Percentiles rank a stretch among this genome's conserved stretches.
Evolutionary conservation across 306 rosid species (phyloP).

Genomic region (Prunus mira): DNA sequence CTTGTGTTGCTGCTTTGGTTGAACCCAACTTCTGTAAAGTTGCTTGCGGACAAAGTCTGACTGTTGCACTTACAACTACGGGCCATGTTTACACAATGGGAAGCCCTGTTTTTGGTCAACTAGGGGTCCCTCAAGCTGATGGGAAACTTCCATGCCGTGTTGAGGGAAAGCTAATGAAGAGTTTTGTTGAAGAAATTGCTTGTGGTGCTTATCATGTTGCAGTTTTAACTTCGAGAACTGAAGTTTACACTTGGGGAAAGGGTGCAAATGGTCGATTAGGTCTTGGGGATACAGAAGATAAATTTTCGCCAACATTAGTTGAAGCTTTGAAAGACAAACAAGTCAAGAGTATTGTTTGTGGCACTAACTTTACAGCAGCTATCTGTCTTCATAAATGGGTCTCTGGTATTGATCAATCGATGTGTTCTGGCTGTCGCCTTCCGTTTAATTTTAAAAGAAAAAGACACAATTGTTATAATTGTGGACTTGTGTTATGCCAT

Average conservation of each 20-base stretch:
- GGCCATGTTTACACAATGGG: conserved; percentile 96
- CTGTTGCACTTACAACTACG: conserved; percentile 78
- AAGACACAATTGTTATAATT: conserved; percentile 93
- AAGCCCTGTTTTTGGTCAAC: conserved; percentile 91
- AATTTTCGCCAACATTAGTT: conserved; percentile 70
- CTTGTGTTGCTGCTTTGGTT: conserved; percentile 81
- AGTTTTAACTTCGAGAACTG: conserved; percentile 84
- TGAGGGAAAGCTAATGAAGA: conserved; percentile 73
- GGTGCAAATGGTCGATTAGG: conserved; percentile 98
- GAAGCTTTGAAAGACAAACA: conserved; percentile 87
- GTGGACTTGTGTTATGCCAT: conserved; percentile 95
- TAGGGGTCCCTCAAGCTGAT: conserved; percentile 78
- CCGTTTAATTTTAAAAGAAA: conserved; percentile 94
- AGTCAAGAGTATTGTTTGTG: conserved; percentile 85
- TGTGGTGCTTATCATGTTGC: conserved; percentile 98
- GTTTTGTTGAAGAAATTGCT: conserved; percentile 89
- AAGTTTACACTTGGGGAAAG: conserved; percentile 98
- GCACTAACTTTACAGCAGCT: conserved; percentile 84
- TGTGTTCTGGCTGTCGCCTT: conserved; percentile 87
- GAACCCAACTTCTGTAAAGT: conserved; percentile 85
- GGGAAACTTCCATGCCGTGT: conserved; percentile 75
- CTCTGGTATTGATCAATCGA: conserved; percentile 88
- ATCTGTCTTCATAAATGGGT: conserved; percentile 94
- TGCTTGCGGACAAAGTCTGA: conserved; percentile 92
- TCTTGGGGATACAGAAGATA: conserved; percentile 82